phyloP scores from a whole-genome alignment of 306 rosid species.

The Adenanthera pavonina region DNA sequence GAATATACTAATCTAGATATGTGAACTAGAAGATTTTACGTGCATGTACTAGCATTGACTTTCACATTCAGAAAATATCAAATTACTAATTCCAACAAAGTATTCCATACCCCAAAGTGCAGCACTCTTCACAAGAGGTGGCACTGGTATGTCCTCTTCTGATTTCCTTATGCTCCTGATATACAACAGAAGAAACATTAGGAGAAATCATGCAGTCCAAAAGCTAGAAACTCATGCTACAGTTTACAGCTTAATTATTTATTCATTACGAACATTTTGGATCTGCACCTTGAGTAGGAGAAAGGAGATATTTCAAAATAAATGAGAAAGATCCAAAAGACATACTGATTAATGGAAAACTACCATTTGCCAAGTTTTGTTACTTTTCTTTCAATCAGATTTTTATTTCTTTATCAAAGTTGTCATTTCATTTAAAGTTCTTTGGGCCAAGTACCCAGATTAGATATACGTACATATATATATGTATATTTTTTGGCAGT shows the following conservation, averaged over 20 bases:
- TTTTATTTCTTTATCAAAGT: constrained; percentile 2
- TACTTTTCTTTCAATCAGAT: not conserved
- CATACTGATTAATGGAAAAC: not conserved
- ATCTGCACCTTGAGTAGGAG: not conserved
- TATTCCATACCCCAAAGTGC: constrained; percentile 63
- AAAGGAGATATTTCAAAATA: constrained; percentile 30
- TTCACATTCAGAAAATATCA: not conserved
- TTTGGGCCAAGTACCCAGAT: not conserved
- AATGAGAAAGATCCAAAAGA: not conserved
- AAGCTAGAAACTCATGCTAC: not conserved
- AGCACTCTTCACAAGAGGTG: constrained; percentile 90
- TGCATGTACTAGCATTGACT: not conserved
- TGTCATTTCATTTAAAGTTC: constrained; percentile 18
- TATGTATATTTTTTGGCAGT: not conserved
- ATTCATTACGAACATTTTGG: not conserved
- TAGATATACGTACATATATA: not conserved
- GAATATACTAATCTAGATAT: not conserved
- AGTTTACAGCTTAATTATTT: not conserved
- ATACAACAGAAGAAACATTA: constrained; percentile 43
- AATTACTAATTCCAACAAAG: not conserved
- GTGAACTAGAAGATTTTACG: not conserved
- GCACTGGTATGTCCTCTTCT: constrained; percentile 87
- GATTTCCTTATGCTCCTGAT: constrained; percentile 85
- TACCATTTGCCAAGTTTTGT: not conserved
- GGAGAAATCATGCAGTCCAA: constrained; percentile 42